phyloP scores from a whole-genome alignment of 768 basidiomycete genomes.

The Cystoderma amianthinum region DNA sequence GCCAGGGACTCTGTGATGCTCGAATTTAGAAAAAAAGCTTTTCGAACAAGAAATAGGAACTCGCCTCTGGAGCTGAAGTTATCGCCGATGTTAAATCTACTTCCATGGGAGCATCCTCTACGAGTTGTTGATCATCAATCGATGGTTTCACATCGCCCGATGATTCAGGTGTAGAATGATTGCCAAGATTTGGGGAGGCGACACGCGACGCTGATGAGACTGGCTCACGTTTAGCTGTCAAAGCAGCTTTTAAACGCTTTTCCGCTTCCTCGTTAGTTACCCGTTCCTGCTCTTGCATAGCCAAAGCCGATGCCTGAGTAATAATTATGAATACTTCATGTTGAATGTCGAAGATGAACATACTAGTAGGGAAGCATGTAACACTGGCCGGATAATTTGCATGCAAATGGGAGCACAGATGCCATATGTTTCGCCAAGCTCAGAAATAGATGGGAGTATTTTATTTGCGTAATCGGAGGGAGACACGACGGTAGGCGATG shows the following conservation, averaged over 20 bases:
- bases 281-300: constrained; percentile 62
- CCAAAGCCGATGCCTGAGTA: constrained; percentile 54
- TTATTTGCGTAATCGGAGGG: constrained; percentile 68
- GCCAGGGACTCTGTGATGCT: constrained; percentile 61
- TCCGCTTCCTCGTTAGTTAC: constrained; percentile 70
- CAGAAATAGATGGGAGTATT: constrained; percentile 67
- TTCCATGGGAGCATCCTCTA: constrained; percentile 49
- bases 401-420: constrained; percentile 86
- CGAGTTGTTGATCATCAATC: constrained; percentile 12
- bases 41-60: constrained; percentile 6
- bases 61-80: constrained; percentile 29
- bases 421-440: constrained; percentile 71
- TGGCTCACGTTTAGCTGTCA: constrained; percentile 75
- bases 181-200: constrained; percentile 49
- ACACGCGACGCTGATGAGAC: constrained; percentile 45
- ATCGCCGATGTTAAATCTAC: constrained; percentile 27
- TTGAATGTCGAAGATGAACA: constrained; percentile 11
- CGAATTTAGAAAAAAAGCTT: constrained; percentile 1
- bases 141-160: constrained; percentile 17
- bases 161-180: constrained; percentile 16
- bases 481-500: constrained; percentile 59
- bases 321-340: constrained; percentile 6
- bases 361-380: constrained; percentile 58
- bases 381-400: constrained; percentile 86
- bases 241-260: constrained; percentile 72